Conservation (phyloP, 2,329 filamentous ascomycete genomes). For the Beauveria sp. region DNA sequence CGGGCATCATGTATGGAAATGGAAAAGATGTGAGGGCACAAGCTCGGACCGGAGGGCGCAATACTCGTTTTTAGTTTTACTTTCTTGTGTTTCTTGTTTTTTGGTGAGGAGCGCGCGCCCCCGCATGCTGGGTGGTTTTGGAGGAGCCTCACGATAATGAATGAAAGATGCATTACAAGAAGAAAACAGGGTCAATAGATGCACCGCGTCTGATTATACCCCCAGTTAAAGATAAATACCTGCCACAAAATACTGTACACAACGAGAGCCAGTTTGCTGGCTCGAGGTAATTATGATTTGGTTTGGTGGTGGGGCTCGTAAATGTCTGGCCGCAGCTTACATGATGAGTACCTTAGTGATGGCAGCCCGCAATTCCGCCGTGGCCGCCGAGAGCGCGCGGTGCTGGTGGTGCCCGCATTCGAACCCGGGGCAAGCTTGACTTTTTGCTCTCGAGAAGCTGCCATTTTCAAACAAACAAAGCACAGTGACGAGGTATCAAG, state of each 20-base stretch:
- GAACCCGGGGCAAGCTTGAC: not conserved
- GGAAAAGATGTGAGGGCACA: not conserved
- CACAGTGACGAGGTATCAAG: not conserved
- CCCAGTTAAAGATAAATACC: too few species aligned
- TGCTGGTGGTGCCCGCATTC: not conserved
- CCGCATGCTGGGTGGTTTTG: not conserved
- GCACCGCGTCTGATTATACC: not conserved
- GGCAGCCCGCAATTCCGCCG: not conserved
- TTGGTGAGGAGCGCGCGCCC: not conserved
- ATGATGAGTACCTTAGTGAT: not conserved
- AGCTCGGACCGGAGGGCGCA: not conserved
- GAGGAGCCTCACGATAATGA: constrained; percentile 8
- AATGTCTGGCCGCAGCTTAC: not conserved
- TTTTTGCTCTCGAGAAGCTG: not conserved
- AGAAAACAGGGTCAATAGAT: not conserved
- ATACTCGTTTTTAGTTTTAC: not conserved
- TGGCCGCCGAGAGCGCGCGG: not conserved
- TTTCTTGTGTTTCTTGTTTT: not conserved
- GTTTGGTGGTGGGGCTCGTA: not conserved
- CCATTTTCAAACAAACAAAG: not conserved
- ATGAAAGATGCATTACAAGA: not conserved
- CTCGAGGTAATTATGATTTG: too few species aligned
- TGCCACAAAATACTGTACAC: not conserved
- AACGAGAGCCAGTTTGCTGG: not conserved
- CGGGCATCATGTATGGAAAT: not conserved